Conservation (phyloP, 1,284 basidiomycete genomes). For the Neotropicomus parvogracilis region DNA sequence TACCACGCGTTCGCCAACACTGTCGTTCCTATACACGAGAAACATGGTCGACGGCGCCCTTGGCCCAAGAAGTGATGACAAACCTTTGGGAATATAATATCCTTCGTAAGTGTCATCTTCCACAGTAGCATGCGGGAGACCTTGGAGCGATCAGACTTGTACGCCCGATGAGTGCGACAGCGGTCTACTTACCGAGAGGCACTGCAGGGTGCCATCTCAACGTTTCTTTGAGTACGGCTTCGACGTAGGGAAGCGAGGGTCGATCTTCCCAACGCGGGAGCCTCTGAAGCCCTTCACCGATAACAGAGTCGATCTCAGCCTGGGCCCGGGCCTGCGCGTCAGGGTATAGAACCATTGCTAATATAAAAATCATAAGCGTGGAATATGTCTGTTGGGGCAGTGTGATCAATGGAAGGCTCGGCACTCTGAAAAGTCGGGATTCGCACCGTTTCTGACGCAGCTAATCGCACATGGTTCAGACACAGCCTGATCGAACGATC, state of each 20-base stretch:
- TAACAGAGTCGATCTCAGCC: conserved; percentile 41
- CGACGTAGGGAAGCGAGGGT: conserved; percentile 40
- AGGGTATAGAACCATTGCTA: conserved; percentile 49
- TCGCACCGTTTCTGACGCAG: conserved; percentile 26
- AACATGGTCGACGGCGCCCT: background rate
- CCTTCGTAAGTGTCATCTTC: conserved; percentile 44
- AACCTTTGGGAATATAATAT: conserved; percentile 40
- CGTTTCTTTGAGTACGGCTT: conserved; percentile 50
- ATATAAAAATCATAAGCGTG: conserved; percentile 44
- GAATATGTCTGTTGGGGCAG: conserved; percentile 38
- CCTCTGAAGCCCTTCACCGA: conserved; percentile 32
- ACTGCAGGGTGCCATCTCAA: conserved; percentile 47
- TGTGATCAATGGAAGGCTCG: conserved; percentile 10
- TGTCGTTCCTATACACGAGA: conserved; percentile 18
- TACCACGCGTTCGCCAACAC: conserved; percentile 25
- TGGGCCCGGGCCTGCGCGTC: conserved; percentile 42
- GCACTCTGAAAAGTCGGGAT: background rate
- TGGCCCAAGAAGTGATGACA: background rate
- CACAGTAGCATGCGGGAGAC: conserved; percentile 41
- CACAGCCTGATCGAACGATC: conserved; percentile 5
- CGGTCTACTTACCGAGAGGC: conserved; percentile 28
- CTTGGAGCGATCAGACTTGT: conserved; percentile 8
- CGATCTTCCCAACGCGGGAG: conserved; percentile 41
- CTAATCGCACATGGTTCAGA: conserved; percentile 8
- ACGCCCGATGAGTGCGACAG: background rate